A percentile compares a stretch with the other conserved stretches of the same genome.
These are phyloP conservation scores for Hymenochaete sp. DNA, from an alignment of 1,284 basidiomycete species.

Conservation along the genomic window DNA sequence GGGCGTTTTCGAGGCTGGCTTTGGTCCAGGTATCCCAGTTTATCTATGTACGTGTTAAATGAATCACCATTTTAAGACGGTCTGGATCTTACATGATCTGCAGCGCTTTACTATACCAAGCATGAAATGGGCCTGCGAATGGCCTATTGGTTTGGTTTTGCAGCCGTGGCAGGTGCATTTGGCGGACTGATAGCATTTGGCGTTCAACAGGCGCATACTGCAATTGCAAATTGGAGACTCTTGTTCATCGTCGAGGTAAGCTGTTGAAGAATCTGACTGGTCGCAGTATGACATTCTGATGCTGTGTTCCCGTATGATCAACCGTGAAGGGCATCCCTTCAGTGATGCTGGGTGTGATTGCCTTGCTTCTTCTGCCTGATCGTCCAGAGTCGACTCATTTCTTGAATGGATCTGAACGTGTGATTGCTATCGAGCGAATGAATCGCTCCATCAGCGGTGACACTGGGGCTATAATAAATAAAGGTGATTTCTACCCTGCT, in stretches of 20 bases:
- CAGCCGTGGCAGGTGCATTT: constrained; percentile 71
- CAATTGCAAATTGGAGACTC: constrained; percentile 53
- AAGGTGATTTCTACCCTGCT: constrained; percentile 34
- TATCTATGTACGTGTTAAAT: constrained; percentile 50
- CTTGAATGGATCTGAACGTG: constrained; percentile 63
- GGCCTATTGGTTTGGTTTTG: constrained; percentile 75
- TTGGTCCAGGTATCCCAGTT: constrained; percentile 66
- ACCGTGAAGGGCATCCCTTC: constrained; percentile 49
- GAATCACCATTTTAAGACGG: not conserved
- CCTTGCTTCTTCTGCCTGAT: constrained; percentile 61
- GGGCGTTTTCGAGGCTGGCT: constrained; percentile 65
- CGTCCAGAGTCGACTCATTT: constrained; percentile 69
- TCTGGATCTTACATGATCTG: not conserved
- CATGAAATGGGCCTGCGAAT: constrained; percentile 62
- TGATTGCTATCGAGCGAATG: constrained; percentile 64
- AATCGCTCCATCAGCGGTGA: constrained; percentile 64
- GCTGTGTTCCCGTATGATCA: not conserved
- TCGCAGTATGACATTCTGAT: not conserved
- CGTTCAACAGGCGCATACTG: constrained; percentile 45
- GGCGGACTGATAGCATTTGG: constrained; percentile 70
- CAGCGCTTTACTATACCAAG: constrained; percentile 71
- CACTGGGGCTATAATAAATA: constrained; percentile 53
- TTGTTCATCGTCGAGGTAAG: constrained; percentile 69
- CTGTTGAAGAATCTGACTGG: not conserved
- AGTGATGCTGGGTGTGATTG: constrained; percentile 58